Base-by-base conservation (phyloP, 1,284 basidiomycete species). In the Blastosporella zonata region DNA sequence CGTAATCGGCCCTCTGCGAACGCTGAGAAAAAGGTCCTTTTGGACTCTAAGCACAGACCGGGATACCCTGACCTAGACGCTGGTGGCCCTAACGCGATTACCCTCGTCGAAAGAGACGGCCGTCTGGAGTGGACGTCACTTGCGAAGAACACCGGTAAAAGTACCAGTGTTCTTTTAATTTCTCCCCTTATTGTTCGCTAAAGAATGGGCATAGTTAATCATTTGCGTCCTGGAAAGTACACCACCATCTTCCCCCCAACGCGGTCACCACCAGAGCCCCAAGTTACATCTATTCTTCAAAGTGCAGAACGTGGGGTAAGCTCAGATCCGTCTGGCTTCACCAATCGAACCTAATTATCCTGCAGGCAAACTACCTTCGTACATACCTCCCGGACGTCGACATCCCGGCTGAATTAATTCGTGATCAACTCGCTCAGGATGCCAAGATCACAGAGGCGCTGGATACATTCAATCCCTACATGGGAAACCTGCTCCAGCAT, bases 331-430 rank as follows among this genome's bases (percentile, higher is more conserved):
- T 44, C 40, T 15, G 4, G 20, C 2, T 8, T 23, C 15, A 21
- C 23, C 21, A 15, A 25, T 9, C 28, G 22, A 43, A 33, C n/a
- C 40, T 44, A 23, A 46, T 37, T 3, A 52, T 35, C 25, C 20
- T 22, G 25, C 52, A 89, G 87, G 75, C 83, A 7, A 78, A 81
- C 48, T 88, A 86, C 56, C 67, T 90, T 39, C 77, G 83, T 40
- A 80, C 78, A 12, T 75, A 77, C 62, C 74, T 84, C 51, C 84
- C 87, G 1, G 86, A 90, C 53, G 72, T 83, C n/a, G 83, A 88
- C 51, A 70, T 90, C 25, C 68, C 84, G 6, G 65, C 75, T 23
- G 81, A 87, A 22, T 64, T 90, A 21, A 73, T 90, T 38, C 66
- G 77, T 42, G 73, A 78, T 17, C 71, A 80, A 50, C 65, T 87